Evolutionary conservation across 352 stramenopile species (phyloP), one percentile per base, ranked within the genome.

Genomic region (Phytopythium ostracodes): DNA sequence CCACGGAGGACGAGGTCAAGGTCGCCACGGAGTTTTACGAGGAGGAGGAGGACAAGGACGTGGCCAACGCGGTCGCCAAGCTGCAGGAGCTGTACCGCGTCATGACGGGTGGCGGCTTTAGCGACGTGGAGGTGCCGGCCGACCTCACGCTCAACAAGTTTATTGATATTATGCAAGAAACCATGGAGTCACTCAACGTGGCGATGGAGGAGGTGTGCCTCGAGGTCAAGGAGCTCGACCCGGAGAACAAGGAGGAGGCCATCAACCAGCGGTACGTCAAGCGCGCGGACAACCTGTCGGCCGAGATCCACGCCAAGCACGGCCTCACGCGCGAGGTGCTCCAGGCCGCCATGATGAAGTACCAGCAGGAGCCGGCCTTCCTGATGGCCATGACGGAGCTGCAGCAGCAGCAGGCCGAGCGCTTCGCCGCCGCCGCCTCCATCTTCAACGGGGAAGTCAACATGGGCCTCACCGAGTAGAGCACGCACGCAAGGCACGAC

Each of bases 261-360:
- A 95, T 95, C 70, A 95, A 95, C 74, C 82, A 95, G 76, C 77
- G 76, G 61, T 94, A 94, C 81, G 84, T 95, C 59, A 92, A 93
- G 77, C 85, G 84, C 63, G 86, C 86, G 50, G 86, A 95, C 66
- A 85, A 84, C 44, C 72, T 93, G 40, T 93, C 84, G 60, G 73
- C 83, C 31, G 81, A 95, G 66, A 95, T 95, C 71, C 86, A 95
- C 72, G 84, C 85, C 64, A 88, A 95, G 76, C 84, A 95, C 68
- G 86, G 86, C 10, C 81, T 95, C 59, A 92, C 86, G 70, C 82
- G 84, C 55, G 86, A 95, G 63, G 84, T 95, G 58, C 71, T 95
- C 24, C 86, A 95, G 72, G 86, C 86, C 18, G 86, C 84, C n/a
- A 95, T 95, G 86, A 95, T 95, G 86, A 91, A 92, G 73, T 95